Evolutionary conservation across 1,284 basidiomycete genomes (phyloP).

Genomic region (Omphalotus olearius): DNA sequence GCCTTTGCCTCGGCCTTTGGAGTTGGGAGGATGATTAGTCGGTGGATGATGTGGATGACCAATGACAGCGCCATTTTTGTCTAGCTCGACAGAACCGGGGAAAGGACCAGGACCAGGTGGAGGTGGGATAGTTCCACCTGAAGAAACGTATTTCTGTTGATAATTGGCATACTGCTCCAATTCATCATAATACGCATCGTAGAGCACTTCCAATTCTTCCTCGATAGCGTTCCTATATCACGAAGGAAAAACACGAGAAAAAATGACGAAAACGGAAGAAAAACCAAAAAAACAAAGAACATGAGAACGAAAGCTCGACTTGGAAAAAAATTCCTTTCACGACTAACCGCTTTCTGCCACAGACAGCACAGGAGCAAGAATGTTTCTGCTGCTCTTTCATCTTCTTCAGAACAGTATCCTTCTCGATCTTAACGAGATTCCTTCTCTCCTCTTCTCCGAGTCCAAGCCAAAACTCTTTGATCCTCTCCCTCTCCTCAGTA

Average conservation of each 20-base stretch:
- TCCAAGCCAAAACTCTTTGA: conserved; percentile 96
- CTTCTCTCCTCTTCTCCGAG: conserved; percentile 86
- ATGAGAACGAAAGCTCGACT: background rate
- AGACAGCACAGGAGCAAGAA: conserved; percentile 93
- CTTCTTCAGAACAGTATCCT: conserved; percentile 94
- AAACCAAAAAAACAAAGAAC: background rate
- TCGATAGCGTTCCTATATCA: conserved; percentile 85
- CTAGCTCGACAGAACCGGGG: conserved; percentile 94
- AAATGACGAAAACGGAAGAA: conserved; percentile 1
- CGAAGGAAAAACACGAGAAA: background rate
- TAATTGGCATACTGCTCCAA: conserved; percentile 98
- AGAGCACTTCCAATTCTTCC: conserved; percentile 97
- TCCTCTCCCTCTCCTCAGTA: conserved; percentile 90
- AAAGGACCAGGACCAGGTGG: conserved; percentile 97
- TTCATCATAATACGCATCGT: conserved; percentile 99
- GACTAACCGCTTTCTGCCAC: conserved; percentile 90
- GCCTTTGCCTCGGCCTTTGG: conserved; percentile 17
- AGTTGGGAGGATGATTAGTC: conserved; percentile 22
- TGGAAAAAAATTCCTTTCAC: conserved; percentile 6
- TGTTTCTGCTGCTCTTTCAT: conserved; percentile 99
- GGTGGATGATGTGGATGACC: conserved; percentile 48
- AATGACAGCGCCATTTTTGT: conserved; percentile 84
- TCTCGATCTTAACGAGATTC: conserved; percentile 92
- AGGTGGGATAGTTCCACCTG: conserved; percentile 81
- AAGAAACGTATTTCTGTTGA: conserved; percentile 89